These are phyloP conservation scores for Backusella tarrabulga DNA, from an alignment of 192 early-diverging fungal species.

Conservation along the genomic window DNA sequence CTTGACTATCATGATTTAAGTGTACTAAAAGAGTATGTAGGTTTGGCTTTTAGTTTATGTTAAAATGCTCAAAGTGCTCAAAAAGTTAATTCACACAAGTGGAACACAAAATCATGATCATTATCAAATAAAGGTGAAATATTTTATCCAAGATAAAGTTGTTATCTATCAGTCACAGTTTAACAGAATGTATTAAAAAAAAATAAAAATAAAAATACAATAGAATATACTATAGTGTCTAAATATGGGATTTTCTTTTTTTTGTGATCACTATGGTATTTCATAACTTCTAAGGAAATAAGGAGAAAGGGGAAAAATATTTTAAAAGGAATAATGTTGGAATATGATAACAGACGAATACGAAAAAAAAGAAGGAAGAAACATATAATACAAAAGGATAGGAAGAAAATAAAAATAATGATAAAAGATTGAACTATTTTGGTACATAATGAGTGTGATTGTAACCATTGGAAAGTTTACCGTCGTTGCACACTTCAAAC, in stretches of 20 bases:
- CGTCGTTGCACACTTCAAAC: constrained; percentile 43
- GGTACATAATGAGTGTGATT: constrained; percentile 21
- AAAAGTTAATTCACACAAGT: background rate
- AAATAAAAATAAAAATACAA: background rate
- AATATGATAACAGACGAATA: background rate
- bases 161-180: background rate
- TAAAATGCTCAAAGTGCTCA: background rate
- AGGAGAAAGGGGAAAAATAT: background rate
- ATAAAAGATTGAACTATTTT: background rate
- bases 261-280: background rate
- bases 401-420: background rate
- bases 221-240: background rate
- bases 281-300: background rate
- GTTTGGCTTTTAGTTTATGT: background rate
- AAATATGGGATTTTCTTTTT: background rate
- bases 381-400: background rate
- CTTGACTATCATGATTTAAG: background rate
- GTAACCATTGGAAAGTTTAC: constrained; percentile 32
- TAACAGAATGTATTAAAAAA: background rate
- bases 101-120: background rate
- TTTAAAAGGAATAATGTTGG: background rate
- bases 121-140: background rate
- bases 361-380: background rate
- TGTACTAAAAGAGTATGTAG: background rate
- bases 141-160: background rate